These are phyloP conservation scores for Mucor ambiguus DNA, from an alignment of 371 early-diverging fungal genomes.

Conservation along the genomic window DNA sequence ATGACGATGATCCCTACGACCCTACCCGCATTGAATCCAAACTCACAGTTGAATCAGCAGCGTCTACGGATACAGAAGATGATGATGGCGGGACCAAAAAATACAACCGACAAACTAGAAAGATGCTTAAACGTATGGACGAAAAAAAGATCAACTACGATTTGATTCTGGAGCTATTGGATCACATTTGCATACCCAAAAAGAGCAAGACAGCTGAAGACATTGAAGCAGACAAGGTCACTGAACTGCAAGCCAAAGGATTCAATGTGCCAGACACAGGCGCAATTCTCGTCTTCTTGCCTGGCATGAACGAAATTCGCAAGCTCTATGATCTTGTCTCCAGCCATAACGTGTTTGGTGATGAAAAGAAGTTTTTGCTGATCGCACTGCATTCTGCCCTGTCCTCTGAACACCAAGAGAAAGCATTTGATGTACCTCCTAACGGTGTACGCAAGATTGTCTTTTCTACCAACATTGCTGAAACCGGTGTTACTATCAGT, in stretches of 20 bases:
- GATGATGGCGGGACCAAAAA: slow-evolving; percentile 27
- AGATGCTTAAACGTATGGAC: slow-evolving; percentile 61
- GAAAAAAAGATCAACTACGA: slow-evolving; percentile 73
- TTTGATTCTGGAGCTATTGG: slow-evolving; percentile 63
- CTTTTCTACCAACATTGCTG: slow-evolving; percentile 93
- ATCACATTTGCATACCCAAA: slow-evolving; percentile 53
- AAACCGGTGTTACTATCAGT: slow-evolving; percentile 95
- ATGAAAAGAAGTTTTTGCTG: slow-evolving; percentile 52
- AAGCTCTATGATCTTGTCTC: slow-evolving; percentile 59
- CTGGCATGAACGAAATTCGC: slow-evolving; percentile 85
- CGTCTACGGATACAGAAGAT: slow-evolving; percentile 20
- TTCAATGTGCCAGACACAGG: slow-evolving; percentile 59
- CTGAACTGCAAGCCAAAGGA: slow-evolving; percentile 9
- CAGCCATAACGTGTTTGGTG: slow-evolving; percentile 45
- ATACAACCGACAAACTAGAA: slow-evolving; percentile 46
- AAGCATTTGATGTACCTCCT: slow-evolving; percentile 67
- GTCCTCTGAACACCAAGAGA: slow-evolving; percentile 69
- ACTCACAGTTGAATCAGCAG: slow-evolving; percentile 7
- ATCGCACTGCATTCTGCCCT: slow-evolving; percentile 83
- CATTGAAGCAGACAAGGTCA: slow-evolving; percentile 8
- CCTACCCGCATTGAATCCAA: slow-evolving; percentile 28
- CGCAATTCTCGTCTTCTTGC: slow-evolving; percentile 87
- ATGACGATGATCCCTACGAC: slow-evolving; percentile 47
- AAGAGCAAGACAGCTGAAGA: neutral
- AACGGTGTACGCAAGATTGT: slow-evolving; percentile 81